Evolutionary conservation across 805 yeast genomes (phyloP).

Genomic region (Saccharomyces kudriavzevii): DNA sequence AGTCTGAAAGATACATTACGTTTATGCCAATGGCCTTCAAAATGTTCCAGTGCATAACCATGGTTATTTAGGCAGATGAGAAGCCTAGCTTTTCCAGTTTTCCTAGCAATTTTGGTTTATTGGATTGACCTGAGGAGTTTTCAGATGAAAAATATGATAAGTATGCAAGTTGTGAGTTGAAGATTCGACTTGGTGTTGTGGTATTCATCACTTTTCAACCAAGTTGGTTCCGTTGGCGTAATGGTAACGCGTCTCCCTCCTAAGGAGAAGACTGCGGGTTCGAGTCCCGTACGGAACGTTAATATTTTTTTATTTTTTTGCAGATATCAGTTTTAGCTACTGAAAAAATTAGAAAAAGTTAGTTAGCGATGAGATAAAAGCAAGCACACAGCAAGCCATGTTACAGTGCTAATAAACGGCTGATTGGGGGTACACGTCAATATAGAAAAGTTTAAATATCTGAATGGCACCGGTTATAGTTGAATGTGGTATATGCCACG

Average conservation of each 20-base stretch:
- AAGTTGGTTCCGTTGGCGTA: slow-evolving; percentile 43
- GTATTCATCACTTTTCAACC: too few relatives aligned
- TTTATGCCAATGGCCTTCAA: too few relatives aligned
- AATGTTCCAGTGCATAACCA: too few relatives aligned
- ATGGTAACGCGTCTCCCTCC: slow-evolving; percentile 65
- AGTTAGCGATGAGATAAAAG: slow-evolving; percentile 3
- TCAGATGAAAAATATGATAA: too few relatives aligned
- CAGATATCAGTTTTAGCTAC: neutral
- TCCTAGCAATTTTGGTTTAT: too few relatives aligned
- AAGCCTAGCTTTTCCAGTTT: too few relatives aligned
- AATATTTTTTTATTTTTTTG: slow-evolving; percentile 6
- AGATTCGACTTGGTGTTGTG: too few relatives aligned
- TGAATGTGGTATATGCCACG: slow-evolving; percentile 31
- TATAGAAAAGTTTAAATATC: neutral
- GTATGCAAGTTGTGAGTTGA: too few relatives aligned
- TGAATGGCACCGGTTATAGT: neutral
- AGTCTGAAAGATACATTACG: too few relatives aligned
- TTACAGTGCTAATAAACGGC: neutral
- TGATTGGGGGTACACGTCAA: neutral
- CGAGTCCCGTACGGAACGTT: slow-evolving; percentile 56
- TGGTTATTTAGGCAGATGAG: too few relatives aligned
- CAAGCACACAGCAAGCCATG: neutral
- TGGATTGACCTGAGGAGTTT: too few relatives aligned
- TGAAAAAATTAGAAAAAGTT: slow-evolving; percentile 1
- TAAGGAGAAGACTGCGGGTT: slow-evolving; percentile 63